Conservation (phyloP, 345 rosid species). For the Eucalyptus victrix region DNA sequence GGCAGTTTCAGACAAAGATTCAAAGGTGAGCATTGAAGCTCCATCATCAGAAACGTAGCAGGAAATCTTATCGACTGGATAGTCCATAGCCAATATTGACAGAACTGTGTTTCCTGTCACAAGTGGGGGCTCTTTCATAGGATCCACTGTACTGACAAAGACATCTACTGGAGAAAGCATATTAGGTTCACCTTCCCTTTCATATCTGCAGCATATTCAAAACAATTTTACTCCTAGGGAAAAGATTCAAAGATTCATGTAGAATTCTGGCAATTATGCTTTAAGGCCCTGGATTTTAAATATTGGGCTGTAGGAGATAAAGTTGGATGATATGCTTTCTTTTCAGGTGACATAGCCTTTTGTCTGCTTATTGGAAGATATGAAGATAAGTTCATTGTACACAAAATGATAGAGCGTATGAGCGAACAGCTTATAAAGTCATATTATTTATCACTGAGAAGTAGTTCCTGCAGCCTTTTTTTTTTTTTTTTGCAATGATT, state of each 20-base stretch:
- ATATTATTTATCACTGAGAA: background rate
- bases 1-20: conserved; percentile 74
- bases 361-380: background rate
- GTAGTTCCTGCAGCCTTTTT: background rate
- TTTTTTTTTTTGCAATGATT: background rate
- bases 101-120: conserved; percentile 85
- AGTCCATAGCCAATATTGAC: conserved; percentile 94
- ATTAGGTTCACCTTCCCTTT: conserved; percentile 85
- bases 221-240: background rate
- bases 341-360: background rate
- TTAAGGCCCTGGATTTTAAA: background rate
- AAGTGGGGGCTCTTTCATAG: conserved; percentile 98
- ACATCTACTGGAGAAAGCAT: conserved; percentile 80
- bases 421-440: background rate
- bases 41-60: conserved; percentile 97
- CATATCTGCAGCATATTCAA: conserved; percentile 32
- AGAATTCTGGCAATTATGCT: background rate
- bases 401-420: background rate
- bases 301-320: background rate
- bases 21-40: conserved; percentile 94
- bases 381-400: background rate
- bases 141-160: conserved; percentile 97
- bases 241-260: background rate
- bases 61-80: conserved; percentile 85
- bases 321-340: background rate